Conservation (phyloP, 2,329 filamentous ascomycete genomes). For the Magnaporthiopsis rhizophila region DNA sequence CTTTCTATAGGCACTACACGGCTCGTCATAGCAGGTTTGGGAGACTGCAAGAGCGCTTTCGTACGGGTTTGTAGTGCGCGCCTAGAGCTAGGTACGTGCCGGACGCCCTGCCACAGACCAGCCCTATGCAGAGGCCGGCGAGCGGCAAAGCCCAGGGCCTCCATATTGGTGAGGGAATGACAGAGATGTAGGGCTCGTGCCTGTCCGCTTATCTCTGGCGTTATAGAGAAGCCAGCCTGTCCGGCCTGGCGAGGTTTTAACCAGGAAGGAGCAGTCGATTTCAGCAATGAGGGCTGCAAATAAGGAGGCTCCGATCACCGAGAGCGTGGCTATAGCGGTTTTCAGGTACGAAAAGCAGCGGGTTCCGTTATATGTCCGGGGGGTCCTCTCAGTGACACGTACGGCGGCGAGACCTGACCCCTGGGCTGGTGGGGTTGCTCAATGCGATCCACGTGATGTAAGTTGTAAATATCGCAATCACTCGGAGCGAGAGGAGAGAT, state of each 20-base stretch:
- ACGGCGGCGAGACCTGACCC: no score
- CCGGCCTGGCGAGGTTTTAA: neutral
- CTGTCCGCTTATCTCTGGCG: neutral
- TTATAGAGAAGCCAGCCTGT: neutral
- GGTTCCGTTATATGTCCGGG: neutral
- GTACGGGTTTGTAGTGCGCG: neutral
- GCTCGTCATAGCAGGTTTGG: neutral
- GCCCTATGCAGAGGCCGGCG: neutral
- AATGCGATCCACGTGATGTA: no score
- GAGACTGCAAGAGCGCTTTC: neutral
- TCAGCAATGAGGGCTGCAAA: neutral
- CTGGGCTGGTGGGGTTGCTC: no score
- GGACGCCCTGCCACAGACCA: neutral
- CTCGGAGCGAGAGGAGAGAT: no score
- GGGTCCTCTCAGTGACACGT: neutral
- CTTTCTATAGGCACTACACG: neutral
- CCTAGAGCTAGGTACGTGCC: neutral
- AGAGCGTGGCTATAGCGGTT: neutral
- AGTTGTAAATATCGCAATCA: no score
- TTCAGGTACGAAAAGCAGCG: neutral
- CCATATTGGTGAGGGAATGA: neutral
- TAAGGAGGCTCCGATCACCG: neutral
- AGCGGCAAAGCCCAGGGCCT: neutral
- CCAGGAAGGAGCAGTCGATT: neutral
- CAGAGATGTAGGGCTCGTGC: neutral